A percentile compares a stretch with the other conserved stretches of the same genome.
Evolutionary conservation across 1,284 basidiomycete species (phyloP).

Genomic region (Melampsora americana): DNA sequence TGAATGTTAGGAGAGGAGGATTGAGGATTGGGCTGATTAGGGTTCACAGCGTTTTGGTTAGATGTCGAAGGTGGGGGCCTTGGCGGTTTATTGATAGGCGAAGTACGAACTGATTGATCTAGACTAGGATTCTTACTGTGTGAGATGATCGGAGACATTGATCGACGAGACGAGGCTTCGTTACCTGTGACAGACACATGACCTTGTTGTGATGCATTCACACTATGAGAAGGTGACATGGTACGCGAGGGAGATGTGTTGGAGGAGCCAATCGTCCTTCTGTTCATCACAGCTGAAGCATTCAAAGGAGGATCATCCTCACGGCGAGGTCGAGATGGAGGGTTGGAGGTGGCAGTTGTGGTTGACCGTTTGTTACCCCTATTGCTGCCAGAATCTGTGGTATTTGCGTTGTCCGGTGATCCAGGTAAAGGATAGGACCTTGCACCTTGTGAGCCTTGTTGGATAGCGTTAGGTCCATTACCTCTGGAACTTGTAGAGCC

Average conservation of each 20-base stretch:
- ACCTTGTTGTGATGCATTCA: background rate
- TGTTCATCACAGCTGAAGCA: constrained; percentile 6
- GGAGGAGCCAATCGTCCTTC: constrained; percentile 24
- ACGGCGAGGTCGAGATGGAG: constrained; percentile 23
- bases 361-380: constrained; percentile 13
- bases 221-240: constrained; percentile 2
- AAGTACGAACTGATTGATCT: background rate
- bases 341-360: background rate
- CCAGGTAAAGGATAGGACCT: constrained; percentile 45
- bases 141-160: constrained; percentile 18
- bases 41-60: background rate
- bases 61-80: background rate
- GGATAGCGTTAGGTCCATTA: constrained; percentile 33
- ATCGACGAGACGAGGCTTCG: constrained; percentile 6
- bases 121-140: background rate
- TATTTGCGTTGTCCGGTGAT: constrained; percentile 39
- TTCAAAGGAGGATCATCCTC: constrained; percentile 15
- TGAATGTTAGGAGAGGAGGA: background rate
- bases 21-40: background rate
- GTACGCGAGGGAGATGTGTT: constrained; percentile 12
- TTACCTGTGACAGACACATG: background rate
- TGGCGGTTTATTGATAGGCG: background rate
- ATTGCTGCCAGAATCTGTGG: background rate
- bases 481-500: constrained; percentile 44
- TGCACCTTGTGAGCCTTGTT: background rate